A percentile compares a stretch with the other conserved stretches of the same genome.
Conservation (phyloP, 2,329 filamentous ascomycete genomes). For the Aplosporella prunicola region DNA sequence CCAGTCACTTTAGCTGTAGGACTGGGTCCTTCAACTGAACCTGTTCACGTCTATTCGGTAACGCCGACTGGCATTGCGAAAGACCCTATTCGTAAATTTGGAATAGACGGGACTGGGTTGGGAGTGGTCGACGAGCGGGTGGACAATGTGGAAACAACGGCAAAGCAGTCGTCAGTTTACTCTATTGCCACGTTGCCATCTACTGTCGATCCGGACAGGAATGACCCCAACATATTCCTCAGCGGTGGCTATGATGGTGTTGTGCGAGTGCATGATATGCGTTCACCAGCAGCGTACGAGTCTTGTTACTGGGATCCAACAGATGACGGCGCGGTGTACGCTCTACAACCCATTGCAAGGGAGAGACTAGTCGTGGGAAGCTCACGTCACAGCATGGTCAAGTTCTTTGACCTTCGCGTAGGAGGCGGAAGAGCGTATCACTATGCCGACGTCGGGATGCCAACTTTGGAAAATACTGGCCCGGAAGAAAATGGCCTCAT, state of each 20-base stretch:
- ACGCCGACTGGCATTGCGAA: conserved; percentile 34
- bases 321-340: conserved; percentile 51
- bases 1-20: conserved; percentile 43
- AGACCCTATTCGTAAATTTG: conserved; percentile 31
- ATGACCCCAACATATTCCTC: conserved; percentile 37
- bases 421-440: conserved; percentile 33
- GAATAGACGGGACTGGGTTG: conserved; percentile 18
- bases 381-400: conserved; percentile 48
- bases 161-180: conserved; percentile 33
- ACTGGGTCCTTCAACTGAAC: conserved; percentile 33
- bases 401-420: conserved; percentile 53
- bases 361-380: conserved; percentile 50
- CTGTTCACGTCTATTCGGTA: conserved; percentile 43
- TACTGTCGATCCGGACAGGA: conserved; percentile 19
- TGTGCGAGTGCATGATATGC: conserved; percentile 51
- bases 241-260: conserved; percentile 52
- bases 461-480: background rate
- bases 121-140: conserved; percentile 16
- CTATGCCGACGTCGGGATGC: conserved; percentile 16
- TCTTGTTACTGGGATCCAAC: conserved; percentile 46
- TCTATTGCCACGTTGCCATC: conserved; percentile 34
- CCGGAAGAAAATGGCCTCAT: background rate
- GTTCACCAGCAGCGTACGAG: conserved; percentile 40
- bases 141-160: conserved; percentile 21
- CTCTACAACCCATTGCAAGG: conserved; percentile 46